These are phyloP conservation scores for Gigaspora rosea DNA, from an alignment of 192 early-diverging fungal genomes.

Conservation along the genomic window DNA sequence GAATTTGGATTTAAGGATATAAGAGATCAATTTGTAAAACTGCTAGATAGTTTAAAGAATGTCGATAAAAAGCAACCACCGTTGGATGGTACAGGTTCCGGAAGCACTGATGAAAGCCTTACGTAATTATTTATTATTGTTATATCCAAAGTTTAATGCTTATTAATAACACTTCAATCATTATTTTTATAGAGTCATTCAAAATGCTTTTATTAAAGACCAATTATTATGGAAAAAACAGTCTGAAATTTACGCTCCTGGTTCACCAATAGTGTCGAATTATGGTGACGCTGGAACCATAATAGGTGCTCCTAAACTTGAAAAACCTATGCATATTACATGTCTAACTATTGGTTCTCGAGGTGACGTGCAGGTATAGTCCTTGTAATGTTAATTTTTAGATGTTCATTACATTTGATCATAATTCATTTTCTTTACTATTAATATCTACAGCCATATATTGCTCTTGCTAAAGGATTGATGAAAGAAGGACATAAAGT, in stretches of 20 bases:
- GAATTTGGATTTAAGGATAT: slow-evolving; percentile 56
- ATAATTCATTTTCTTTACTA: background rate
- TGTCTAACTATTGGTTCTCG: slow-evolving; percentile 73
- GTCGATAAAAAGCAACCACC: slow-evolving; percentile 14
- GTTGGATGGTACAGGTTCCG: background rate
- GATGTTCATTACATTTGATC: background rate
- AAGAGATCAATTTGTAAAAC: slow-evolving; percentile 49
- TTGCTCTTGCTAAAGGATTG: slow-evolving; percentile 69
- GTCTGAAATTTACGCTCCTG: slow-evolving; percentile 5
- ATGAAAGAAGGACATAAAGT: slow-evolving; percentile 63
- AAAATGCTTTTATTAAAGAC: slow-evolving; percentile 15
- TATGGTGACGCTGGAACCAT: slow-evolving; percentile 18
- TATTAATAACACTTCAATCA: background rate
- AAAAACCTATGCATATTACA: slow-evolving; percentile 60
- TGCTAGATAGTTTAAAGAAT: slow-evolving; percentile 14
- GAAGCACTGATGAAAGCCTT: background rate
- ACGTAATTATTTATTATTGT: background rate
- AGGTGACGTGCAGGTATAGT: slow-evolving; percentile 73
- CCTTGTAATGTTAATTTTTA: background rate
- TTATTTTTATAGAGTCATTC: background rate
- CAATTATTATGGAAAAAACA: background rate
- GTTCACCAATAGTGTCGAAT: slow-evolving; percentile 26
- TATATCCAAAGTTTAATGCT: background rate
- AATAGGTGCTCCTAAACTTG: slow-evolving; percentile 31
- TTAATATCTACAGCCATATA: slow-evolving; percentile 33